Evolutionary conservation across 2,329 filamentous ascomycete species (phyloP), one percentile per base, ranked within the genome.

Genomic region (Cladosporium sp.): DNA sequence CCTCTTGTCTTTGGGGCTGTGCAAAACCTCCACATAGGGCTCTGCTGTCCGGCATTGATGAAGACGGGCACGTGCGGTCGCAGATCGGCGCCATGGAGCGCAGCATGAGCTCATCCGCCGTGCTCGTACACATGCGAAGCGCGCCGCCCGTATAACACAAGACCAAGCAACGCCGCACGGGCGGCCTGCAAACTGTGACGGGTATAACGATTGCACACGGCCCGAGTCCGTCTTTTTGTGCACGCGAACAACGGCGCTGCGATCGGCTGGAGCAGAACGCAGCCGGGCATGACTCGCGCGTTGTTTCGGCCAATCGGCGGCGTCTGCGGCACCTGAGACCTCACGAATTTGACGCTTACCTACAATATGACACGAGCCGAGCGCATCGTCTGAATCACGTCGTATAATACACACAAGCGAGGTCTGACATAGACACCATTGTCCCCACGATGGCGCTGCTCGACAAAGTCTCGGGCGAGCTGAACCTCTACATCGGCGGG

Each of bases 401-500:
- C 34, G 10, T 13, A 11, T 37, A 37, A 37, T 11, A 37, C 11
- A 37, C 10, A 11, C 16, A 33, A 34, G 33, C 33, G 44, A 46
- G 33, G 34, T 19, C 16, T 10, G 28, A 16, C 19, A 44, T 10
- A 44, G 28, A 44, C 43, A 44, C n/a, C 34, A 35, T 33, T 42
- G 38, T 50, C 32, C 8, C 31, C n/a, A 10, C 33, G 58, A 85
- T 85, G 81, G 73, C 77, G 6, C 71, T 76, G 52, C 69, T 90
- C 59, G 84, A 86, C 65, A 79, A 79, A 64, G 78, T 92, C 49
- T 81, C 83, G 3, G 85, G 85, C 31, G 78, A 82, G 59, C 77
- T 85, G 57, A 82, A 87, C 58, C 76, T 93, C 59, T 91, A 85
- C 69, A 84, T 93, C 60, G 86, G 88, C 72, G 86, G 88, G 88